Evolutionary conservation across 1,139 yeast species (phyloP).

Genomic region (Geotrichum cucujoidarum): DNA sequence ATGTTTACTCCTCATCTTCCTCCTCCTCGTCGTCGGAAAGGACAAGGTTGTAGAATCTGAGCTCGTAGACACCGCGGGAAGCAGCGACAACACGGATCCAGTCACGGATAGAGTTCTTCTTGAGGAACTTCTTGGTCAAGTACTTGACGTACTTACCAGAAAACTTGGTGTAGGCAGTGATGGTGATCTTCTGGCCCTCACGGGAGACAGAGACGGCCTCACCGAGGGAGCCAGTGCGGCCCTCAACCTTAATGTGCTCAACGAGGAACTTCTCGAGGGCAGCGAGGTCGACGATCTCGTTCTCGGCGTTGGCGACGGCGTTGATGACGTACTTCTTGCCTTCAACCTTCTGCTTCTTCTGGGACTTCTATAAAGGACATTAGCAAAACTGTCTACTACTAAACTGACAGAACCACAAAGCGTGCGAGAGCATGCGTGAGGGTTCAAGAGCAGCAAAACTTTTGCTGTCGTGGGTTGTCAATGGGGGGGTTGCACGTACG

Average conservation of each 20-base stretch:
- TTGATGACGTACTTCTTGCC: constrained; percentile 73
- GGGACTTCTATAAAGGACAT: constrained; percentile 50
- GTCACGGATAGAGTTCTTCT: constrained; percentile 97
- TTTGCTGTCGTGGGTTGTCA: constrained; percentile 20
- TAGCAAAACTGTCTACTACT: constrained; percentile 45
- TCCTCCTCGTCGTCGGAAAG: constrained; percentile 96
- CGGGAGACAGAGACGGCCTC: constrained; percentile 84
- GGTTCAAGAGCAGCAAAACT: constrained; percentile 28
- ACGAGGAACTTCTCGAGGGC: constrained; percentile 96
- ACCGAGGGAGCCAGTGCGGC: constrained; percentile 95
- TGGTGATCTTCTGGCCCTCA: constrained; percentile 77
- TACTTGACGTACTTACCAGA: constrained; percentile 99
- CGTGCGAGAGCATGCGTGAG: too few species aligned
- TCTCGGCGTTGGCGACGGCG: constrained; percentile 95
- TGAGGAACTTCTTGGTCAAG: constrained; percentile 98
- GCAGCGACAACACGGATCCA: constrained; percentile 99
- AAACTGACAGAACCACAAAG: constrained; percentile 25
- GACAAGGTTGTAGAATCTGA: constrained; percentile 99
- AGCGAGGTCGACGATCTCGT: constrained; percentile 92
- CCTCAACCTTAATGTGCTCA: constrained; percentile 99
- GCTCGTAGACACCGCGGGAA: constrained; percentile 93
- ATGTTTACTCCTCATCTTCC: constrained; percentile 27
- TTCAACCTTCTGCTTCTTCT: constrained; percentile 55
- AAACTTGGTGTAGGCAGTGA: constrained; percentile 91
- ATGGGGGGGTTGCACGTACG: constrained; percentile 50